phyloP scores from a whole-genome alignment of 768 basidiomycete species.

The Mycena vitilis region DNA sequence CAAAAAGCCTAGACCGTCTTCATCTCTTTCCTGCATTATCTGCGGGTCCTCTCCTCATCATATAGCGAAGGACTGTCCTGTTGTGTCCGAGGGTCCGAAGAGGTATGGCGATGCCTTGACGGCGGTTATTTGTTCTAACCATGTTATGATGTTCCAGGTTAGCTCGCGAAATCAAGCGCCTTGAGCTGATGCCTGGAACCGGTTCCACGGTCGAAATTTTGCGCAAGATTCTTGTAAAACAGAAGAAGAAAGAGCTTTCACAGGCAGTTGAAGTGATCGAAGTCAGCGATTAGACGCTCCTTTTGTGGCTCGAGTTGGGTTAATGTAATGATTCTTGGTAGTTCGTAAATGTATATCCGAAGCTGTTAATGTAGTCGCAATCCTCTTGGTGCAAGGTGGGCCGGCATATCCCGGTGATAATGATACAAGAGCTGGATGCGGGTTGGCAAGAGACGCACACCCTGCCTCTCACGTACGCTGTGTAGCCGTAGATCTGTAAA shows the following conservation, averaged over 20 bases:
- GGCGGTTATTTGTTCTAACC: conserved; percentile 7
- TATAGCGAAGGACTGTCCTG: conserved; percentile 65
- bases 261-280: conserved; percentile 30
- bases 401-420: too few species aligned
- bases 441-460: too few species aligned
- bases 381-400: too few species aligned
- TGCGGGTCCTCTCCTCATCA: conserved; percentile 61
- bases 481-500: too few species aligned
- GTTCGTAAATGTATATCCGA: background rate
- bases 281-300: conserved; percentile 33
- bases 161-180: conserved; percentile 54
- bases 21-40: conserved; percentile 55
- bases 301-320: background rate
- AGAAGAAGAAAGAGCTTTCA: conserved; percentile 45
- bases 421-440: too few species aligned
- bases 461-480: too few species aligned
- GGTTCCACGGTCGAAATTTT: conserved; percentile 50
- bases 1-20: conserved; percentile 52
- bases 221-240: conserved; percentile 50
- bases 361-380: too few species aligned
- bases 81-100: conserved; percentile 61
- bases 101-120: conserved; percentile 52
- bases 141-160: conserved; percentile 48
- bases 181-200: conserved; percentile 54
- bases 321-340: conserved; percentile 11